Conservation (phyloP, 768 basidiomycete species). For the Hortiboletus flavorubellus region DNA sequence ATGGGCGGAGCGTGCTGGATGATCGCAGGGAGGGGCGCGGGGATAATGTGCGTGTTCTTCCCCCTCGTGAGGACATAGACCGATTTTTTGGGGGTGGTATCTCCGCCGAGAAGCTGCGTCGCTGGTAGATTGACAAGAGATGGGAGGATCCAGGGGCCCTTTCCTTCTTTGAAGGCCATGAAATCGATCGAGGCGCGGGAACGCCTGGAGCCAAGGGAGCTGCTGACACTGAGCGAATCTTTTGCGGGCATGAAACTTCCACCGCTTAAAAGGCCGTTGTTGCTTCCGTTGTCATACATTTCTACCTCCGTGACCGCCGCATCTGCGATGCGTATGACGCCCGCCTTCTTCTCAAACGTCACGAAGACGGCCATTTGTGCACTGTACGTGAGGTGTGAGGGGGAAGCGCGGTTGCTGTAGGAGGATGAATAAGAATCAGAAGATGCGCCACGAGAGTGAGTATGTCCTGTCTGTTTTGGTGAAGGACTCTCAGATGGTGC, state of each 20-base stretch:
- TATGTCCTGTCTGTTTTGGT: conserved; percentile 20
- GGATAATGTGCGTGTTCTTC: conserved; percentile 62
- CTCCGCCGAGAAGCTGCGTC: conserved; percentile 15
- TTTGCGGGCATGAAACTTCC: conserved; percentile 22
- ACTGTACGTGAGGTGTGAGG: conserved; percentile 49
- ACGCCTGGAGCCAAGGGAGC: conserved; percentile 29
- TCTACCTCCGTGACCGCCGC: conserved; percentile 79
- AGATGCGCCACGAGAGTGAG: conserved; percentile 45
- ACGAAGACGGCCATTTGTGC: conserved; percentile 78
- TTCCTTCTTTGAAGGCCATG: conserved; percentile 37
- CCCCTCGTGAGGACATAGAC: conserved; percentile 70
- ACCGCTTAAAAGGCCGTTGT: conserved; percentile 4
- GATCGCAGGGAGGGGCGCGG: conserved; percentile 61
- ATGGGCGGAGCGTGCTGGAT: conserved; percentile 49
- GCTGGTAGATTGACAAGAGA: conserved; percentile 25
- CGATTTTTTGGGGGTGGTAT: conserved; percentile 30
- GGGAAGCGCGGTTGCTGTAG: conserved; percentile 26
- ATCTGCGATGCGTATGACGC: conserved; percentile 77
- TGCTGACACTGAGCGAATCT: conserved; percentile 24
- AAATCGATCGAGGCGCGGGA: conserved; percentile 45
- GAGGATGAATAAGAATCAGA: conserved; percentile 35
- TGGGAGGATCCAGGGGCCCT: conserved; percentile 27
- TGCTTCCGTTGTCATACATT: conserved; percentile 40
- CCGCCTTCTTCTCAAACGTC: conserved; percentile 83
- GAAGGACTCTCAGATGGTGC: conserved; percentile 40